These are phyloP conservation scores for Diplodia corticola DNA, from an alignment of 2,329 filamentous ascomycete species.

Conservation along the genomic window DNA sequence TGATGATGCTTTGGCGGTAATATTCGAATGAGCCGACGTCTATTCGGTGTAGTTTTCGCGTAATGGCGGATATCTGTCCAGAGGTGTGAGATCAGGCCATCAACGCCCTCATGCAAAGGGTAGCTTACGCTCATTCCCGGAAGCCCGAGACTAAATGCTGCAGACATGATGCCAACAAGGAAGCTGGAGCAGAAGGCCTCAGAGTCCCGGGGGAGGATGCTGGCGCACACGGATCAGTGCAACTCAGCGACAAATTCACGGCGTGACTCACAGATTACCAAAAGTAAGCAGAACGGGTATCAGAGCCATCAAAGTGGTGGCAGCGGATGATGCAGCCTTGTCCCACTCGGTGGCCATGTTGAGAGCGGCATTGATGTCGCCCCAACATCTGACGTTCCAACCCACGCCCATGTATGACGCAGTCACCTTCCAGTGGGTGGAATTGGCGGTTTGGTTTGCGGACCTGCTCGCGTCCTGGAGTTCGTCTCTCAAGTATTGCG, in stretches of 20 bases:
- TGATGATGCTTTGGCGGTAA: background rate
- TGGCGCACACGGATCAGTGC: background rate
- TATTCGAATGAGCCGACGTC: background rate
- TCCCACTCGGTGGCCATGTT: background rate
- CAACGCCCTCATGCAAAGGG: background rate
- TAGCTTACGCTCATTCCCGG: background rate
- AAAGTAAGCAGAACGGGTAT: background rate
- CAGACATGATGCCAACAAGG: background rate
- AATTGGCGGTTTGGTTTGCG: background rate
- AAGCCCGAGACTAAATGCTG: background rate
- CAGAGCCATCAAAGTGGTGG: background rate
- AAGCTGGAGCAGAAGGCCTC: background rate
- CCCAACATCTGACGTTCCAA: background rate
- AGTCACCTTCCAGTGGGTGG: background rate
- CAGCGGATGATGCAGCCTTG: background rate
- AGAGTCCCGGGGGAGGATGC: background rate
- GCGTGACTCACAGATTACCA: background rate
- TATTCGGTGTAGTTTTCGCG: background rate
- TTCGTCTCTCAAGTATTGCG: background rate
- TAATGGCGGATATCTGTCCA: background rate
- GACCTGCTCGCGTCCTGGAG: background rate
- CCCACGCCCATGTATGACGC: background rate
- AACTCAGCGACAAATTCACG: no score
- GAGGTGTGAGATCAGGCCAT: background rate
- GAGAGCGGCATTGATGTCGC: background rate